These are phyloP conservation scores for Talaromyces wortmannii DNA, from an alignment of 495 filamentous ascomycete species.

Conservation along the genomic window DNA sequence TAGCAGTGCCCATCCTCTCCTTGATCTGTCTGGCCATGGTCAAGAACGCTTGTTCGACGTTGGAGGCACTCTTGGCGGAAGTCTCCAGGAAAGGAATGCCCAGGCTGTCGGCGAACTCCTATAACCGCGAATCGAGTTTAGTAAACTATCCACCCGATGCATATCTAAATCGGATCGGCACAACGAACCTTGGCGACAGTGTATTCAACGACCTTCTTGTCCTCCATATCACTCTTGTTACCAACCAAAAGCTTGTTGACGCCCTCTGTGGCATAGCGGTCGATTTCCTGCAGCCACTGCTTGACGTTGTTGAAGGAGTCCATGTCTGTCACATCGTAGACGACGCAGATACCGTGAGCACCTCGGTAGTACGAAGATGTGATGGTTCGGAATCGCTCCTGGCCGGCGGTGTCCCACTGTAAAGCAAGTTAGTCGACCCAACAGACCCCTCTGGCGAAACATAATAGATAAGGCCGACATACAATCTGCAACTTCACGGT, in stretches of 20 bases:
- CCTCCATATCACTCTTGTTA: constrained; percentile 99
- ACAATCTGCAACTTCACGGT: constrained; percentile 99
- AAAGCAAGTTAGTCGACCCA: constrained; percentile 4
- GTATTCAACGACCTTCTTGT: constrained; percentile 99
- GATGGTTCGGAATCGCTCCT: constrained; percentile 99
- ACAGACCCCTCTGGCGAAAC: neutral
- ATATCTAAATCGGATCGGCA: neutral
- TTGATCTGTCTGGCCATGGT: constrained; percentile 99
- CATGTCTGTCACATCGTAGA: constrained; percentile 99
- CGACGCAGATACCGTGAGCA: constrained; percentile 97
- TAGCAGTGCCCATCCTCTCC: constrained; percentile 97
- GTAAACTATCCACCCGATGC: neutral
- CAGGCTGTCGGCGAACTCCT: constrained; percentile 99
- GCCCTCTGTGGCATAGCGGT: constrained; percentile 96
- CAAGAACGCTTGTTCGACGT: constrained; percentile 99
- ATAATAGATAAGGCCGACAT: constrained; percentile 26
- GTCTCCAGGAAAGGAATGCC: constrained; percentile 99
- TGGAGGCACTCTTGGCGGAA: constrained; percentile 97
- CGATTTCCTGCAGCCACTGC: constrained; percentile 99
- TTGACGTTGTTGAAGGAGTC: constrained; percentile 99
- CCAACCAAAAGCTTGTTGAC: constrained; percentile 98
- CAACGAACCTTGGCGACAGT: constrained; percentile 88
- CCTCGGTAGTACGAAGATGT: constrained; percentile 99
- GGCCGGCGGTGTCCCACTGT: constrained; percentile 97
- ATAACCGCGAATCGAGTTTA: constrained; percentile 11